These are phyloP conservation scores for Alternaria sp. DNA, from an alignment of 2,329 filamentous ascomycete genomes.

Conservation along the genomic window DNA sequence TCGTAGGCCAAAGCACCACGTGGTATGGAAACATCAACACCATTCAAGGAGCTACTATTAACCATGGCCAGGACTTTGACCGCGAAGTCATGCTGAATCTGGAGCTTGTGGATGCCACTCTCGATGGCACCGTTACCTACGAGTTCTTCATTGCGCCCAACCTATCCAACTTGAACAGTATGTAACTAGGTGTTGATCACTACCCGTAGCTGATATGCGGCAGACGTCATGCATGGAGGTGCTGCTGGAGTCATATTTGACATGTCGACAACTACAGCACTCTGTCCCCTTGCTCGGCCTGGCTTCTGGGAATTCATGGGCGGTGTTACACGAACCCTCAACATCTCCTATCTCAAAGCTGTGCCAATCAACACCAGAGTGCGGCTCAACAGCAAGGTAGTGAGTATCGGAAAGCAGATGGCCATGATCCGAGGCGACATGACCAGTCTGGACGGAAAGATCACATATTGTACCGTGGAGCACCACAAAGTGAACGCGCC, in stretches of 20 bases:
- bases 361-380: constrained; percentile 56
- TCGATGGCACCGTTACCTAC: constrained; percentile 44
- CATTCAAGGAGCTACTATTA: not conserved
- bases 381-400: constrained; percentile 52
- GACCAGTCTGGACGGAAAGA: constrained; percentile 57
- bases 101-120: constrained; percentile 45
- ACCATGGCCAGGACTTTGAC: constrained; percentile 43
- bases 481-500: constrained; percentile 60
- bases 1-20: constrained; percentile 38
- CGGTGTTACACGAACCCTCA: constrained; percentile 58
- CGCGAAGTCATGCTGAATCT: constrained; percentile 46
- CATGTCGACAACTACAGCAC: constrained; percentile 56
- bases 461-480: constrained; percentile 58
- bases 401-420: constrained; percentile 58
- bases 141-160: constrained; percentile 43
- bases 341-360: constrained; percentile 59
- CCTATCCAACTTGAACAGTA: constrained; percentile 51
- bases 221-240: constrained; percentile 51
- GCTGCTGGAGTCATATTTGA: constrained; percentile 50
- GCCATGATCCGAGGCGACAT: constrained; percentile 59
- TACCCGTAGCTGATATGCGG: constrained; percentile 2
- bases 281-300: constrained; percentile 56
- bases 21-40: constrained; percentile 23
- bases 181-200: not conserved
- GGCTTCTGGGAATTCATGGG: constrained; percentile 62